A percentile compares a stretch with the other conserved stretches of the same genome.
These are phyloP conservation scores for Ceratocystis destructans DNA, from an alignment of 2,329 filamentous ascomycete genomes.

Conservation along the genomic window DNA sequence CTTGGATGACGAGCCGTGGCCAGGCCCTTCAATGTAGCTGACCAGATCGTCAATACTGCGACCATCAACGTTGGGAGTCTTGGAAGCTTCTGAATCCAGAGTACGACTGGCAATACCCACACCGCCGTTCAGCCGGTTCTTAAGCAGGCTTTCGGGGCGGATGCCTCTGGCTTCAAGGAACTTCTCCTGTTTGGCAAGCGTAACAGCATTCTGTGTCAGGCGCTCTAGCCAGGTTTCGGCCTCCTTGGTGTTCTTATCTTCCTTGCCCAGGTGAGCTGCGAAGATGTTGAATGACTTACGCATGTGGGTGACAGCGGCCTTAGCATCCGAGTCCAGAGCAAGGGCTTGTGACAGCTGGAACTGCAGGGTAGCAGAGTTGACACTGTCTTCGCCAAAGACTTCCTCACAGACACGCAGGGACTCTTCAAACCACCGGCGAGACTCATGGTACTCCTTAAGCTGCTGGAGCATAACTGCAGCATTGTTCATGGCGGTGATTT, in stretches of 20 bases:
- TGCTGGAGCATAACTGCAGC: slow-evolving; percentile 96
- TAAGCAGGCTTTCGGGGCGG: slow-evolving; percentile 50
- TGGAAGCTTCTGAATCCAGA: slow-evolving; percentile 6
- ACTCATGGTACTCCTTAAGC: slow-evolving; percentile 87
- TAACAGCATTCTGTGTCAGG: slow-evolving; percentile 87
- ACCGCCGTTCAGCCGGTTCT: slow-evolving; percentile 9
- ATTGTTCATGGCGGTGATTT: slow-evolving; percentile 97
- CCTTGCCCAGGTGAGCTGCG: slow-evolving; percentile 67
- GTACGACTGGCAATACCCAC: slow-evolving; percentile 24
- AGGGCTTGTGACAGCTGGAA: slow-evolving; percentile 96
- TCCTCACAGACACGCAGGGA: slow-evolving; percentile 79
- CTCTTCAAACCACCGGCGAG: slow-evolving; percentile 90
- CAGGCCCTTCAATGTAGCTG: slow-evolving; percentile 76
- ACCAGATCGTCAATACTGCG: slow-evolving; percentile 86
- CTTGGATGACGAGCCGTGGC: slow-evolving; percentile 35
- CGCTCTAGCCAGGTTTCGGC: slow-evolving; percentile 94
- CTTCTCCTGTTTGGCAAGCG: slow-evolving; percentile 86
- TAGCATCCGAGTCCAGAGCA: slow-evolving; percentile 88
- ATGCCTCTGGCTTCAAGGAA: slow-evolving; percentile 64
- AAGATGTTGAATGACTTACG: slow-evolving; percentile 95
- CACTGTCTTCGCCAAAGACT: slow-evolving; percentile 75
- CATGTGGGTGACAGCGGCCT: slow-evolving; percentile 84
- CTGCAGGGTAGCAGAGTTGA: slow-evolving; percentile 85
- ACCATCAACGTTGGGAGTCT: slow-evolving; percentile 42
- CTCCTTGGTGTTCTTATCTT: slow-evolving; percentile 96